These are phyloP conservation scores for Calonectria honghensis DNA, from an alignment of 2,329 filamentous ascomycete species.

Conservation along the genomic window DNA sequence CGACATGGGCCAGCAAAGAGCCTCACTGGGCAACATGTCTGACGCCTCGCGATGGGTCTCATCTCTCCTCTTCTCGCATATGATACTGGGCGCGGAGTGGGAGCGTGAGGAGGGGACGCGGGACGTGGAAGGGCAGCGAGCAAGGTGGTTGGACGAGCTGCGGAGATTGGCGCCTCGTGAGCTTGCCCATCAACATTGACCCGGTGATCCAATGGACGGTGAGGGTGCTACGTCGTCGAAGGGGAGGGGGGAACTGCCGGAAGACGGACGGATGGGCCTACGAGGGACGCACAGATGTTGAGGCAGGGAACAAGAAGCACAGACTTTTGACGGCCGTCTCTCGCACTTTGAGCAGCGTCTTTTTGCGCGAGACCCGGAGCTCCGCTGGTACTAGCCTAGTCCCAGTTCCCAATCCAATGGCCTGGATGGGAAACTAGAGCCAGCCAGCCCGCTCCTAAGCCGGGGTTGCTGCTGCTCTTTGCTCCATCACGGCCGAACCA, in stretches of 20 bases:
- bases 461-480: conserved; percentile 15
- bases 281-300: conserved; percentile 13
- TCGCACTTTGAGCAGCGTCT: neutral
- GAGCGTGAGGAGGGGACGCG: neutral
- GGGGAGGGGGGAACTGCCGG: conserved; percentile 4
- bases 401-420: conserved; percentile 25
- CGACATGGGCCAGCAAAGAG: conserved; percentile 15
- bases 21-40: conserved; percentile 14
- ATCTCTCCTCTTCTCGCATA: conserved; percentile 24
- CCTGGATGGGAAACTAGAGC: conserved; percentile 16
- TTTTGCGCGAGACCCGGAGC: conserved; percentile 14
- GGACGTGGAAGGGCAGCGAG: neutral
- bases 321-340: conserved; percentile 19
- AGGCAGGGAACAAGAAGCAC: conserved; percentile 22
- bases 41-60: conserved; percentile 12
- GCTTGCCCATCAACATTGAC: conserved; percentile 4
- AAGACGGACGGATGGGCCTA: neutral
- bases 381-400: conserved; percentile 17
- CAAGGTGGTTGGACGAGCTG: neutral
- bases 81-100: neutral
- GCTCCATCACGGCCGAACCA: conserved; percentile 28
- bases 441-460: conserved; percentile 21
- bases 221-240: neutral
- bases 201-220: conserved; percentile 17
- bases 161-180: conserved; percentile 9